These are phyloP conservation scores for Dillenia turbinata DNA, from an alignment of 164 flowering plant species.

Conservation along the genomic window DNA sequence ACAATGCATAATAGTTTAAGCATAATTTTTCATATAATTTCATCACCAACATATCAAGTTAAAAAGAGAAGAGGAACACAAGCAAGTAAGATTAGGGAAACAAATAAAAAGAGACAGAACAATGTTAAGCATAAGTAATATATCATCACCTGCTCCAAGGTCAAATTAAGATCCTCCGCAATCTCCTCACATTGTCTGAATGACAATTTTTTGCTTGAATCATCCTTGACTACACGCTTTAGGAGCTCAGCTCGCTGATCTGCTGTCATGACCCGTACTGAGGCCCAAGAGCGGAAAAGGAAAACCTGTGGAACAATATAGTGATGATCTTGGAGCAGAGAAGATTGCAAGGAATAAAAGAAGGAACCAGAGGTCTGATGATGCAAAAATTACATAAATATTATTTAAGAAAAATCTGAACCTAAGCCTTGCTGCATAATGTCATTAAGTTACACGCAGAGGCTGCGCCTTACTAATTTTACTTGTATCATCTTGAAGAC, in stretches of 20 bases:
- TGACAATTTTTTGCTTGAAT: slow-evolving; percentile 49
- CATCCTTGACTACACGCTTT: slow-evolving; percentile 46
- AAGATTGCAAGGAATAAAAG: background rate
- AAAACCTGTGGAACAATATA: slow-evolving; percentile 42
- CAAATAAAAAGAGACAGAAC: background rate
- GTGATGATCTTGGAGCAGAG: background rate
- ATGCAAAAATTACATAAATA: no score
- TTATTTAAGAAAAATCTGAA: no score
- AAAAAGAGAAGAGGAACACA: background rate
- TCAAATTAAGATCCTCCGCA: slow-evolving; percentile 73
- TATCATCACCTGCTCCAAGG: slow-evolving; percentile 68
- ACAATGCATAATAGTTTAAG: no score
- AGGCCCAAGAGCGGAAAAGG: slow-evolving; percentile 65
- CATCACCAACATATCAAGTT: background rate
- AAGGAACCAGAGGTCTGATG: background rate
- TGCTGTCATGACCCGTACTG: slow-evolving; percentile 75
- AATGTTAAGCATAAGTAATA: slow-evolving; percentile 3
- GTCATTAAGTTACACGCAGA: no score
- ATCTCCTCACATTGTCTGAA: slow-evolving; percentile 62
- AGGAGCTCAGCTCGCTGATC: slow-evolving; percentile 77
- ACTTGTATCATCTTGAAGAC: no score
- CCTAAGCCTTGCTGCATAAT: no score
- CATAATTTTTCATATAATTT: background rate
- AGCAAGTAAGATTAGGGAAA: background rate
- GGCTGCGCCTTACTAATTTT: no score